Base-by-base conservation (phyloP, 2,329 filamentous ascomycete species). In the Xylogone sp. region DNA sequence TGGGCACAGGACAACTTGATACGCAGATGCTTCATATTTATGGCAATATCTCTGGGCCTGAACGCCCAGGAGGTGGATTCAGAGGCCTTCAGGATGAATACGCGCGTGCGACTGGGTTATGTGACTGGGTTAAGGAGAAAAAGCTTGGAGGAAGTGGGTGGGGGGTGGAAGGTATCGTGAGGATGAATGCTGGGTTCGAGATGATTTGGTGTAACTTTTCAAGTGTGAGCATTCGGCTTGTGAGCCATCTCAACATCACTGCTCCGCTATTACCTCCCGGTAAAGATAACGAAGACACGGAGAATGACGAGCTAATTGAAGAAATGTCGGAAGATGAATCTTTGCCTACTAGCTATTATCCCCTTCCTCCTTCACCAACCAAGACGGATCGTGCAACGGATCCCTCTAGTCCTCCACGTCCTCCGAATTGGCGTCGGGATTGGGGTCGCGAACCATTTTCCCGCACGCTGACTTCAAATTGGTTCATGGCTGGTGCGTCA, bases 101-200 rank as follows among this genome's bases (percentile, higher is more conserved):
- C 56, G 66, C 68, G 48, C 69, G 76, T 13, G 76, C 75, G 2
- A 64, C 62, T 18, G 73, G 72, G 3, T 62, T 79, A 34, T 79
- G 76, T 54, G 62, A 71, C 21, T 78, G 75, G 74, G 62, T 77
- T 7, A 56, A 56, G 21, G 60, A 65, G 8, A 61, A 66, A 3
- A 65, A 69, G 0, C 66, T 78, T 13, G 68, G 75, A 5, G 74
- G 74, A 1, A 53, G 56, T 8, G 74, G 71, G 4, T 77, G 73
- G 75, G 75, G 74, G 34, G 71, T 74, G 27, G 76, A 80, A 57
- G 75, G 73, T 2, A 64, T 77, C 31, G 70, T 78, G 42, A 68
- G 75, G 51, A 78, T 78, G 75, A 77, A 78, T 57, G 71, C 75
- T 12, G 75, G 73, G 3, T 78, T 78, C 52, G 75, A 78, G 62